phyloP scores from a whole-genome alignment of 192 early-diverging fungal genomes.

The Coemansia sp. region DNA sequence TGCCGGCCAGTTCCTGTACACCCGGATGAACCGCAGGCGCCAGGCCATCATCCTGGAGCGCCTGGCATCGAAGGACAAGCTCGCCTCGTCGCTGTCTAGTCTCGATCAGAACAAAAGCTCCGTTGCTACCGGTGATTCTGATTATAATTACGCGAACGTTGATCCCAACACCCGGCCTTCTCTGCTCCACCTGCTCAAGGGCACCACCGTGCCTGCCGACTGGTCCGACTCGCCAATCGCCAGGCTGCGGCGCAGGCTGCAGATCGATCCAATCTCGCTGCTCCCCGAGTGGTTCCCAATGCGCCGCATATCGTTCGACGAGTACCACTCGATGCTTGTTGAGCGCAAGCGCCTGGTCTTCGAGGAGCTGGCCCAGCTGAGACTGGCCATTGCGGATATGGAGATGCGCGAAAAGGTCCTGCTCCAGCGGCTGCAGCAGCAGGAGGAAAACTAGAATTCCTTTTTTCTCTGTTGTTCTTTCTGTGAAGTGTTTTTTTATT shows the following conservation, averaged over 20 bases:
- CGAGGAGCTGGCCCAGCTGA: conserved; percentile 19
- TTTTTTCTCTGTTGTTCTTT: too few relatives aligned
- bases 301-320: conserved; percentile 60
- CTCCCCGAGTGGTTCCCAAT: conserved; percentile 66
- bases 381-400: conserved; percentile 24
- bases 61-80: conserved; percentile 1
- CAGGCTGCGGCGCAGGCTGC: conserved; percentile 15
- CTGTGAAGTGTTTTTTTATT: too few relatives aligned
- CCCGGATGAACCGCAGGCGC: conserved; percentile 51
- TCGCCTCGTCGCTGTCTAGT: neutral
- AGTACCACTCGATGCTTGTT: conserved; percentile 61
- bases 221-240: conserved; percentile 22
- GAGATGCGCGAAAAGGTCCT: conserved; percentile 23
- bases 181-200: neutral
- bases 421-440: neutral
- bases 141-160: too few relatives aligned
- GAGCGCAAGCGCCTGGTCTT: conserved; percentile 21
- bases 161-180: neutral
- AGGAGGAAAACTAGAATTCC: neutral
- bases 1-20: conserved; percentile 54
- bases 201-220: neutral
- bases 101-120: neutral
- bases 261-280: conserved; percentile 43
- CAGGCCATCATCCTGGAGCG: conserved; percentile 57
- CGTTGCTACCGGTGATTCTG: too few relatives aligned